Percentiles rank a stretch among this genome's conserved stretches.
These are phyloP conservation scores for Candida glaebosa DNA, from an alignment of 805 yeast species.

Conservation along the genomic window DNA sequence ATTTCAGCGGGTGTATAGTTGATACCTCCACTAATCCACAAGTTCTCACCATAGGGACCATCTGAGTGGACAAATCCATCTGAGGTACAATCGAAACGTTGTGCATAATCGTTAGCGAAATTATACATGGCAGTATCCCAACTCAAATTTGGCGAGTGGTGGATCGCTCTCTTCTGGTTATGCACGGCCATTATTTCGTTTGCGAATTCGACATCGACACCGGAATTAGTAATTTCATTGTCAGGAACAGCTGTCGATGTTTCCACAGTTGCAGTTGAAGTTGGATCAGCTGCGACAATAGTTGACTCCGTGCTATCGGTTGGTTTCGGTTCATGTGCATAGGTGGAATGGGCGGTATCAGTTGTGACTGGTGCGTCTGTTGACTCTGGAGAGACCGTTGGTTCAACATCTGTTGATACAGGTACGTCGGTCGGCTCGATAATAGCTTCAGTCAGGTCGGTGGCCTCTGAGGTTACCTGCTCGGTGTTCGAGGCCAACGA, in stretches of 20 bases:
- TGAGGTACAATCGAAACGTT: conserved; percentile 28
- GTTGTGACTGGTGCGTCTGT: too few species aligned
- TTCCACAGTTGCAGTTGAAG: too few species aligned
- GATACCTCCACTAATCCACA: conserved; percentile 27
- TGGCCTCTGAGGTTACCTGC: too few species aligned
- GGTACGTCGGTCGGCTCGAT: too few species aligned
- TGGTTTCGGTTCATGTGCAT: too few species aligned
- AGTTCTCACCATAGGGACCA: conserved; percentile 37
- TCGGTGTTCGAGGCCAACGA: too few species aligned
- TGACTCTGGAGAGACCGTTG: too few species aligned
- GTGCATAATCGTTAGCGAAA: conserved; percentile 31
- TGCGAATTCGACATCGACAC: conserved; percentile 24
- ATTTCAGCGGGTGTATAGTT: conserved; percentile 18
- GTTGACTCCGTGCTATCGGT: too few species aligned
- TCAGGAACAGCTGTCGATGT: background rate
- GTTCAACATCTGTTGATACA: too few species aligned
- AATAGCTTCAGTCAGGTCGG: too few species aligned
- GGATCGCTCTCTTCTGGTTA: conserved; percentile 28
- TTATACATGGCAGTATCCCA: conserved; percentile 51
- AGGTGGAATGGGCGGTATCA: too few species aligned
- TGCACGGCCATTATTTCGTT: conserved; percentile 29
- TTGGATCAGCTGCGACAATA: too few species aligned
- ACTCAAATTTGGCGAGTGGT: conserved; percentile 30
- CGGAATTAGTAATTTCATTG: conserved; percentile 8
- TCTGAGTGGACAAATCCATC: conserved; percentile 30